phyloP scores from a whole-genome alignment of 2,329 filamentous ascomycete species.

The Phoma herbarum region DNA sequence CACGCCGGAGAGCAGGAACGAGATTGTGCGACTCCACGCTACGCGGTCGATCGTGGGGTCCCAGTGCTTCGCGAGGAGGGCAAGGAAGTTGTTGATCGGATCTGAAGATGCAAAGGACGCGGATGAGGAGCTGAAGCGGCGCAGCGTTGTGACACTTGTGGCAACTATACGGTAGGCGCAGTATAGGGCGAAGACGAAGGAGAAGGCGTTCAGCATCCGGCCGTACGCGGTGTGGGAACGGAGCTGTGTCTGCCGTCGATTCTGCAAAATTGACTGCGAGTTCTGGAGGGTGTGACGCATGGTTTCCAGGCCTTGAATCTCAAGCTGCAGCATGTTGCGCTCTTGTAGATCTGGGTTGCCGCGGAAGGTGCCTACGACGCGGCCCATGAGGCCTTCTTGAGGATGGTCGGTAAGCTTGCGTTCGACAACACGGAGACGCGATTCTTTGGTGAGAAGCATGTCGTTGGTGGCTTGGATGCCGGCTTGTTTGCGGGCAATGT shows the following conservation, averaged over 20 bases:
- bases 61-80: slow-evolving; percentile 82
- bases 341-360: slow-evolving; percentile 66
- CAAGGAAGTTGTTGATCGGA: slow-evolving; percentile 83
- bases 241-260: slow-evolving; percentile 69
- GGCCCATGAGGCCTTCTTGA: slow-evolving; percentile 71
- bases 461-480: slow-evolving; percentile 81
- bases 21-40: slow-evolving; percentile 85
- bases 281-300: slow-evolving; percentile 78
- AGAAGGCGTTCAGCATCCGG: slow-evolving; percentile 68
- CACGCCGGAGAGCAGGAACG: slow-evolving; percentile 81
- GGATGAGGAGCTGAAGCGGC: slow-evolving; percentile 62
- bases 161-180: slow-evolving; percentile 84
- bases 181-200: slow-evolving; percentile 79
- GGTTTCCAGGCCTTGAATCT: slow-evolving; percentile 80
- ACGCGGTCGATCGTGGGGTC: slow-evolving; percentile 82
- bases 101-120: slow-evolving; percentile 74
- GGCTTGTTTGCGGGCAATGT: slow-evolving; percentile 78
- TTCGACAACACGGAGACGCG: slow-evolving; percentile 74
- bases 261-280: slow-evolving; percentile 70
- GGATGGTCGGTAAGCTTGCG: slow-evolving; percentile 64
- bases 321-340: slow-evolving; percentile 68
- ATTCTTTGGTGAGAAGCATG: slow-evolving; percentile 78
- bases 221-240: slow-evolving; percentile 74
- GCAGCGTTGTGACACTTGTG: slow-evolving; percentile 72
- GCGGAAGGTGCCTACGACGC: slow-evolving; percentile 75